These are phyloP conservation scores for Amyloporia xantha DNA, from an alignment of 768 basidiomycete genomes.

Conservation along the genomic window DNA sequence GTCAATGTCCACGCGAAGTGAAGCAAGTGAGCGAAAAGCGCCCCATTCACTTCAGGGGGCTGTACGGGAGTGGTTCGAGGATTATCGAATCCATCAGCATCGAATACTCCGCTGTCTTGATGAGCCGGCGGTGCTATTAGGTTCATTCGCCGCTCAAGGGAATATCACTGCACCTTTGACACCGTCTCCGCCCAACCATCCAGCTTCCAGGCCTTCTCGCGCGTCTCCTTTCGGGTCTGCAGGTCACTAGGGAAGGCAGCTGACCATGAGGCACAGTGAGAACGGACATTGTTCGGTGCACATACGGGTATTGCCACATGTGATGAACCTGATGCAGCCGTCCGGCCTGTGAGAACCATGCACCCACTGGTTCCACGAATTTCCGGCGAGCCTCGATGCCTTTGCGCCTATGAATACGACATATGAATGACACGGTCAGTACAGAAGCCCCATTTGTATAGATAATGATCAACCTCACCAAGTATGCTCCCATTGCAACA, in stretches of 20 bases:
- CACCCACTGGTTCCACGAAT: conserved; percentile 80
- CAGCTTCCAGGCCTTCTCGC: conserved; percentile 90
- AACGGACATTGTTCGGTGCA: conserved; percentile 4
- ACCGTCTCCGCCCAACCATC: conserved; percentile 97
- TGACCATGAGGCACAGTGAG: conserved; percentile 11
- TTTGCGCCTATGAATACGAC: conserved; percentile 52
- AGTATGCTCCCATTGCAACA: conserved; percentile 92
- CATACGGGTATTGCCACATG: conserved; percentile 93
- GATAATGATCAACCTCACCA: conserved; percentile 47
- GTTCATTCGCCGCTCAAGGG: not conserved
- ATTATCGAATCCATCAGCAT: conserved; percentile 85
- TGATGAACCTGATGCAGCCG: conserved; percentile 87
- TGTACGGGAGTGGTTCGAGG: conserved; percentile 71
- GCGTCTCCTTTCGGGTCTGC: conserved; percentile 71
- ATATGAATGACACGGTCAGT: conserved; percentile 2
- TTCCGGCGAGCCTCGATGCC: conserved; percentile 92
- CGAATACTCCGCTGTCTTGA: conserved; percentile 85
- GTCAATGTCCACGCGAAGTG: not conserved
- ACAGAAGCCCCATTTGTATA: not conserved
- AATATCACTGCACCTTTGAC: conserved; percentile 54
- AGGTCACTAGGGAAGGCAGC: conserved; percentile 45
- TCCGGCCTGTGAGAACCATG: conserved; percentile 90
- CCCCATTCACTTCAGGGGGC: conserved; percentile 64
- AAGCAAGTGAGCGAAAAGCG: not conserved
- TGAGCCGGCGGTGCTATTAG: not conserved